Base-by-base conservation (phyloP, 1,284 basidiomycete species). In the Ustilago vetiveriae region DNA sequence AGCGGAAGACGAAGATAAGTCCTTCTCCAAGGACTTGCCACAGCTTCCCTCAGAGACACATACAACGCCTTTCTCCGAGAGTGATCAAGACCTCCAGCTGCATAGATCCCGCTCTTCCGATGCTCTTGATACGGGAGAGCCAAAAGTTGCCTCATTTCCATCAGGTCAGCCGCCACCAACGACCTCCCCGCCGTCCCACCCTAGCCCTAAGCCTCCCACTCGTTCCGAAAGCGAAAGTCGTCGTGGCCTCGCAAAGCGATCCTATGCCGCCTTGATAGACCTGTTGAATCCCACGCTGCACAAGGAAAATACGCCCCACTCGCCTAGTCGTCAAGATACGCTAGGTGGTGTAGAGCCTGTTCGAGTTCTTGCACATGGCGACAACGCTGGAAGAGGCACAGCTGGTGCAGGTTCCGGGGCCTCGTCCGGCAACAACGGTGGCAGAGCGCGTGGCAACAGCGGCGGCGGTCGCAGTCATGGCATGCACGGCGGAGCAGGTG, bases 191-290 rank as follows among this genome's bases (percentile, higher is more conserved):
- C 19, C n/a, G 32, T 32, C 10, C 5, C 42, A 29, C 30, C 8
- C 17, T 0, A 42, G 42, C 14, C 51, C 48, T 8, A 47, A 47
- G 30, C 55, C 47, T 6, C 51, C 56, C 17, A 43, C 29, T 6
- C 56, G 56, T 3, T 66, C 56, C 8, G 57, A 56, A 14, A 24
- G 19, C 6, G 65, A 63, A 14, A 58, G 54, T 22, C 54, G 65
- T 13, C 54, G 50, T 19, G 55, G 66, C 10, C 60, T 69, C 3
- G 66, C 66, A 10, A 69, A 69, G 40, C 51, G 60, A 21, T 69
- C 66, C 13, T 69, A 69, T 22, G 66, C 66, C 19, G 66, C 66
- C 16, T 21, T 69, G 38, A 69, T 69, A 30, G 66, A 69, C 41
- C 45, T 69, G 21, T 21, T 69, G n/a, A 59, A 69, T 33, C 66